Percentiles rank a stretch among this genome's conserved stretches.
phyloP scores from a whole-genome alignment of 768 basidiomycete genomes.

The Clavulina sp. region DNA sequence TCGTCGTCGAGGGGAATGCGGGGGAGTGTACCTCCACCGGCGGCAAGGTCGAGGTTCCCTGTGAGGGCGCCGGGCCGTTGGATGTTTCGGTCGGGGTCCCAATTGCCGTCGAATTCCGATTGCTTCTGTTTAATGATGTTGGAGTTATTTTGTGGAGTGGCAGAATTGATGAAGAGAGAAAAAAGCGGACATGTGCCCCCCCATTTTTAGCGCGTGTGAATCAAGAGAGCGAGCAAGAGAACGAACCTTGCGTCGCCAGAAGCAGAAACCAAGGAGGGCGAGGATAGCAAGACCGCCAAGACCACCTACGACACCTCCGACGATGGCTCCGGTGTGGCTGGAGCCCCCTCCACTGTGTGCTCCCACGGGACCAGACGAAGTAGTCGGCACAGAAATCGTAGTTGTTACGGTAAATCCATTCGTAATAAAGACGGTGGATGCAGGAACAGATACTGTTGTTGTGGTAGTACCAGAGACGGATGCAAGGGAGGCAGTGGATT shows the following conservation, averaged over 20 bases:
- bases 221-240: neutral
- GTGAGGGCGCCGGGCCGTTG: slow-evolving; percentile 2
- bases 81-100: slow-evolving; percentile 4
- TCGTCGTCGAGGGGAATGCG: neutral
- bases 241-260: slow-evolving; percentile 3
- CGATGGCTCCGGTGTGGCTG: slow-evolving; percentile 3
- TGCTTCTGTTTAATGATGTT: neutral
- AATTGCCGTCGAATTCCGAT: slow-evolving; percentile 1
- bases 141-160: neutral
- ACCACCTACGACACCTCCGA: slow-evolving; percentile 5
- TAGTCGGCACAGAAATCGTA: neutral
- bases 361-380: neutral
- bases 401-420: slow-evolving; percentile 2
- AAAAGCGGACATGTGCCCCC: too few relatives aligned
- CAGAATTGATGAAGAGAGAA: neutral
- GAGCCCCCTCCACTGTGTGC: neutral
- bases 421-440: neutral
- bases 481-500: neutral
- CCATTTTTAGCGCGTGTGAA: too few relatives aligned
- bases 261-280: neutral
- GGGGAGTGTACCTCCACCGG: neutral
- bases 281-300: neutral
- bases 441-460: neutral
- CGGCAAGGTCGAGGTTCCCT: neutral
- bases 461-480: neutral